Percentiles rank a stretch among this genome's conserved stretches.
Evolutionary conservation across 495 filamentous ascomycete species (phyloP).

Genomic region (Cryomyces minteri): DNA sequence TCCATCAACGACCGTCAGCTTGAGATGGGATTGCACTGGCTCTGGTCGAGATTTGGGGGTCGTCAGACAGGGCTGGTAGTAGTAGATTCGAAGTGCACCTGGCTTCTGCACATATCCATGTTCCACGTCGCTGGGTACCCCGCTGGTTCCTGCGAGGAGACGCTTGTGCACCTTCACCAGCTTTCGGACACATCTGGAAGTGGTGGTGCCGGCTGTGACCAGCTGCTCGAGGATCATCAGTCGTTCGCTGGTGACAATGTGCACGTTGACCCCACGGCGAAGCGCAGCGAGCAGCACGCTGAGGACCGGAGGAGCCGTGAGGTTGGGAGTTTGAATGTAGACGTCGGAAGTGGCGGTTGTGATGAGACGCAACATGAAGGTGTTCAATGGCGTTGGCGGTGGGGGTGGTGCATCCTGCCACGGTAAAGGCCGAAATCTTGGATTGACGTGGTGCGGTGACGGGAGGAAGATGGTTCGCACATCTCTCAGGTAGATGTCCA

Average conservation of each 20-base stretch:
- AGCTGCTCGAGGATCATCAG: slow-evolving; percentile 64
- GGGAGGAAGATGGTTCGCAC: slow-evolving; percentile 31
- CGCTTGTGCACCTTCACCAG: slow-evolving; percentile 14
- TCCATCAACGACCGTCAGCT: slow-evolving; percentile 44
- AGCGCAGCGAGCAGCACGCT: slow-evolving; percentile 30
- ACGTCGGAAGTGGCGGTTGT: slow-evolving; percentile 30
- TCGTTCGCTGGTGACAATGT: slow-evolving; percentile 39
- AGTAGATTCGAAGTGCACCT: slow-evolving; percentile 25
- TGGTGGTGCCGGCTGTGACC: slow-evolving; percentile 47
- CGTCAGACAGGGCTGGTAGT: slow-evolving; percentile 20
- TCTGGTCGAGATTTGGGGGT: slow-evolving; percentile 17
- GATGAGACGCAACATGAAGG: slow-evolving; percentile 35
- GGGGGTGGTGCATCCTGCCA: slow-evolving; percentile 24
- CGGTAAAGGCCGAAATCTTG: slow-evolving; percentile 26
- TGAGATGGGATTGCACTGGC: slow-evolving; percentile 53
- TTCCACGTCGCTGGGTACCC: not conserved
- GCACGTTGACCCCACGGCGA: slow-evolving; percentile 37
- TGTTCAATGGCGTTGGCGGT: slow-evolving; percentile 49
- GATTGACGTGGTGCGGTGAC: slow-evolving; percentile 48
- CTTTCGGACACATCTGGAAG: slow-evolving; percentile 33
- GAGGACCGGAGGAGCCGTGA: slow-evolving; percentile 41
- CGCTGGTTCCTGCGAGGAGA: not conserved
- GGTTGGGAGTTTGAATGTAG: slow-evolving; percentile 52
- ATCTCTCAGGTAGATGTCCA: not conserved
- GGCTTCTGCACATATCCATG: not conserved